Evolutionary conservation across 108 stramenopile species (phyloP), one percentile per base, ranked within the genome.

Genomic region (Cyclostephanos tholiformis): DNA sequence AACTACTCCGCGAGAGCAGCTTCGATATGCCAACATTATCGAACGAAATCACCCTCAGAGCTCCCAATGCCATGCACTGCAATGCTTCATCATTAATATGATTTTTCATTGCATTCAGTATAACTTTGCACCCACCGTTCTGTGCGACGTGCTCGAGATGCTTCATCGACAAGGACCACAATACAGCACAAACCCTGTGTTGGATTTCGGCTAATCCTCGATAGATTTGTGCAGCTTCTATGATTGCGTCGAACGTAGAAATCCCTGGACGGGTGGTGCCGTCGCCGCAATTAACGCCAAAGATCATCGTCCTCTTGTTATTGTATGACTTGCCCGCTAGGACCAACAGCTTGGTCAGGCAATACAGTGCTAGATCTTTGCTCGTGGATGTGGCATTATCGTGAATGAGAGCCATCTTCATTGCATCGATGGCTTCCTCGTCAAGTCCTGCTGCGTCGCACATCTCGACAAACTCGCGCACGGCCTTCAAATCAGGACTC

Each of bases 221-320:
- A 74, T 87, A 86, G 17, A 69, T 62, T 12, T 63, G 44, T 74
- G 88, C 80, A 0, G 84, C 86, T 32, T 85, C 85, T 43, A 74
- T 61, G 46, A 89, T 71, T 41, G 72, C 57, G 8, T 71, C 66
- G 55, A 74, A 78, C 14, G 57, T 59, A 16, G 57, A 59, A 4
- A 32, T 32, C 4, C 32, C 32, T 4, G 32, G 4, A 32, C 2
- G 32, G 32, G 2, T 32, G 4, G 32, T 56, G 79, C 71, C 63
- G 41, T 57, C 43, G 52, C 32, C 2, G 32, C 4, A 4, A 32
- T 32, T 32, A 32, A 2, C 68, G 38, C 52, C 67, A 6, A 67
- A 44, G 29, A 78, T 61, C 11, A 77, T 78, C 6, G 19, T 19
- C 4, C 58, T 71, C 52, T 73, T 72, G 39, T 80, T 80, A 6